Percentiles rank a stretch among this genome's conserved stretches.
Evolutionary conservation across 2,329 filamentous ascomycete genomes (phyloP).

Genomic region (Knufia petricola): DNA sequence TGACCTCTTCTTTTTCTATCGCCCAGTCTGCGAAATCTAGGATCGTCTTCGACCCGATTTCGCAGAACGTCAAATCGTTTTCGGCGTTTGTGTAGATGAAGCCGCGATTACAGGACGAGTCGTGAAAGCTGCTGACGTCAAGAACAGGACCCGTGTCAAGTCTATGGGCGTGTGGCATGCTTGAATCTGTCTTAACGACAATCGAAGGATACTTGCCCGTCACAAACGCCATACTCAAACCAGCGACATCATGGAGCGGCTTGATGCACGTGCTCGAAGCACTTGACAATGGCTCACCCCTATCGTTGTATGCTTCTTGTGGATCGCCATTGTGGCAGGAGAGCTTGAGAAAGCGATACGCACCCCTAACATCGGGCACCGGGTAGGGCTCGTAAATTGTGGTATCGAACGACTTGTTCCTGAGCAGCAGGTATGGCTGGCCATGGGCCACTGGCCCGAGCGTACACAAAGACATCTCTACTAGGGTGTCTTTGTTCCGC

Average conservation of each 20-base stretch:
- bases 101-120: conserved; percentile 64
- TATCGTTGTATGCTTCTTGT: conserved; percentile 36
- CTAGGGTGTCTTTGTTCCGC: conserved; percentile 60
- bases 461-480: conserved; percentile 74
- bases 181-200: conserved; percentile 71
- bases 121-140: conserved; percentile 67
- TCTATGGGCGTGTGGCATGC: conserved; percentile 62
- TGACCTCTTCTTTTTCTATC: conserved; percentile 60
- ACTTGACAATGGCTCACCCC: conserved; percentile 27
- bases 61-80: conserved; percentile 34
- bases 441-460: conserved; percentile 64
- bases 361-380: conserved; percentile 14
- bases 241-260: conserved; percentile 47
- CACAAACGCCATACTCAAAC: conserved; percentile 73
- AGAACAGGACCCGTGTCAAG: conserved; percentile 60
- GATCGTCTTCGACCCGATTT: conserved; percentile 57
- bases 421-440: conserved; percentile 70
- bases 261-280: conserved; percentile 30
- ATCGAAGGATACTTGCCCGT: conserved; percentile 72
- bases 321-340: conserved; percentile 50
- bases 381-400: conserved; percentile 75
- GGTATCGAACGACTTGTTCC: conserved; percentile 71
- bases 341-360: conserved; percentile 66
- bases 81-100: conserved; percentile 70
- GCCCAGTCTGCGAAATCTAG: conserved; percentile 69